Evolutionary conservation across 2,329 filamentous ascomycete species (phyloP).

Genomic region (Ceratocystiopsis sp.): DNA sequence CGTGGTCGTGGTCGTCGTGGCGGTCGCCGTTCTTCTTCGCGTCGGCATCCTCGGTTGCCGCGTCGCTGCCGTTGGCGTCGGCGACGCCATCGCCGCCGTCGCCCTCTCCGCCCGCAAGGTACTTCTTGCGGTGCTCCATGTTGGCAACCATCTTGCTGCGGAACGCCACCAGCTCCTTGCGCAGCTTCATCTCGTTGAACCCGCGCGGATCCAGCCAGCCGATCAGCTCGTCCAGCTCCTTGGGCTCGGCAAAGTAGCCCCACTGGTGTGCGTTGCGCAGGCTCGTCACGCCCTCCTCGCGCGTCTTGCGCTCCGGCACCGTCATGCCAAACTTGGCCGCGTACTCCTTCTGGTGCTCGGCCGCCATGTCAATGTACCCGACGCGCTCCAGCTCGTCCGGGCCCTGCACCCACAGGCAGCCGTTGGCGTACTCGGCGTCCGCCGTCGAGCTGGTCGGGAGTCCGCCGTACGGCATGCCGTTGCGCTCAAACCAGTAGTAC

Average conservation of each 20-base stretch:
- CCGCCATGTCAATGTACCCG: conserved; percentile 66
- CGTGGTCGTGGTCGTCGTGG: conserved; percentile 18
- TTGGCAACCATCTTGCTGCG: conserved; percentile 58
- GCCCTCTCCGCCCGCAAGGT: too few relatives aligned
- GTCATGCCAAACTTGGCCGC: conserved; percentile 63
- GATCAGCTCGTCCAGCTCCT: conserved; percentile 61
- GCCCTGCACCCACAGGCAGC: conserved; percentile 89
- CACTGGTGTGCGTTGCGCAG: conserved; percentile 66
- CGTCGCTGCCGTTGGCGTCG: too few relatives aligned
- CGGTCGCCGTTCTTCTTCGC: conserved; percentile 23
- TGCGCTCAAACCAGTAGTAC: conserved; percentile 98
- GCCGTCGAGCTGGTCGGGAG: conserved; percentile 79
- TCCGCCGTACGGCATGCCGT: conserved; percentile 90
- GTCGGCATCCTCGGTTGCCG: neutral
- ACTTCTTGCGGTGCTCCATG: conserved; percentile 65
- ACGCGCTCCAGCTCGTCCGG: conserved; percentile 76
- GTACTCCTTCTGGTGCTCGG: conserved; percentile 60
- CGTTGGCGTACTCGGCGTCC: conserved; percentile 77
- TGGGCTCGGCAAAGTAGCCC: conserved; percentile 77
- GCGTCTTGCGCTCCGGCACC: conserved; percentile 65
- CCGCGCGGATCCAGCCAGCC: conserved; percentile 81
- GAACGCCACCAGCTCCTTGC: conserved; percentile 69
- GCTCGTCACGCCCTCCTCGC: conserved; percentile 70
- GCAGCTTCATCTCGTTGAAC: conserved; percentile 67
- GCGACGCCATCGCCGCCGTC: too few relatives aligned